phyloP scores from a whole-genome alignment of 2,329 filamentous ascomycete species.

The Didymella pomorum region DNA sequence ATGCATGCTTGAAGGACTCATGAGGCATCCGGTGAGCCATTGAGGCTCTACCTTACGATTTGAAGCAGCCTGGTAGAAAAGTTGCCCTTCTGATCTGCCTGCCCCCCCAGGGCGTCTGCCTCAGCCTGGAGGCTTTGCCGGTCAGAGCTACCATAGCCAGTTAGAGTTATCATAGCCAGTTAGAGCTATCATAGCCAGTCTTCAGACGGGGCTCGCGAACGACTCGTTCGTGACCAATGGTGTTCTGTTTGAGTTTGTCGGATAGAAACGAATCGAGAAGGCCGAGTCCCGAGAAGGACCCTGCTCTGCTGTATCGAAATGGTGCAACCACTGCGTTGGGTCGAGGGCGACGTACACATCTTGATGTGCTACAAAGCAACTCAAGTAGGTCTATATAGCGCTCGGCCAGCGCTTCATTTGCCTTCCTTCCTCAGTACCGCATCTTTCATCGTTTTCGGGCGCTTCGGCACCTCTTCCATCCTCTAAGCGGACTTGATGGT shows the following conservation, averaged over 20 bases:
- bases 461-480: background rate
- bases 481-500: conserved; percentile 4
- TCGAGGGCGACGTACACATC: conserved; percentile 13
- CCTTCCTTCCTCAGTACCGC: conserved; percentile 19
- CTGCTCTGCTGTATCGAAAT: conserved; percentile 19
- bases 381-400: conserved; percentile 24
- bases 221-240: conserved; percentile 25
- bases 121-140: conserved; percentile 34
- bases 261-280: conserved; percentile 10
- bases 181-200: conserved; percentile 23
- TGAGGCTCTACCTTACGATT: conserved; percentile 23
- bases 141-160: conserved; percentile 27
- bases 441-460: conserved; percentile 13
- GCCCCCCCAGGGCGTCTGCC: conserved; percentile 14
- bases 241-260: conserved; percentile 11
- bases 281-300: conserved; percentile 18
- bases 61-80: conserved; percentile 7
- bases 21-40: conserved; percentile 28
- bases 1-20: conserved; percentile 18
- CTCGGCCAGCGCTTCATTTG: conserved; percentile 25
- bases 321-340: conserved; percentile 22
- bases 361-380: conserved; percentile 14
- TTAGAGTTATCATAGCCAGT: no score
- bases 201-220: conserved; percentile 25
- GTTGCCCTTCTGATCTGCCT: conserved; percentile 24